Evolutionary conservation across 2,329 filamentous ascomycete genomes (phyloP), one percentile per base, ranked within the genome.

Genomic region (Monilinia laxa): DNA sequence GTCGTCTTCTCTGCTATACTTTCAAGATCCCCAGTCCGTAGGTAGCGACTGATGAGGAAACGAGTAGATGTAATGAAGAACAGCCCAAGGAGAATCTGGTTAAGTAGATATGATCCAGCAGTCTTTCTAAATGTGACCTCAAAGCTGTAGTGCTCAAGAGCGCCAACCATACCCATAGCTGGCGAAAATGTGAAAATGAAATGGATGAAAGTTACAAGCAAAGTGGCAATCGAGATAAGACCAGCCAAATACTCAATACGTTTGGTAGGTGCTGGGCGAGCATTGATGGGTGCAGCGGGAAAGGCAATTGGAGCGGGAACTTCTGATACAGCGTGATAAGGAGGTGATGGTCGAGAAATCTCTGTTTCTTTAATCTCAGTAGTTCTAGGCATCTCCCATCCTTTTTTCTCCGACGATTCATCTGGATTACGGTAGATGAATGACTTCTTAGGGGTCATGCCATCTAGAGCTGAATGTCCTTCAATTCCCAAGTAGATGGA

Each of bases 1-100:
- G 81, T 76, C 45, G 78, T 78, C 62, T 80, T 81, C 68, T 81
- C 78, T 1, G 79, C 80, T 47, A 83, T 76, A 49, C 78, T 76
- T 38, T 76, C 71, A 20, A 82, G 72, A 54, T 81, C 78, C 35
- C 80, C 81, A 5, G 76, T 78, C 55, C 75, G 76, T 12, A 83
- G 75, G 64, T 81, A 83, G 47, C 76, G 75, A 3, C 77, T 74
- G 20, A 77, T 76, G 40, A 82, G 67, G 72, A 83, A 83, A 57
- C 80, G 79, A 53, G 79, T 80, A 0, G 81, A 81, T 7, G 79
- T 82, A 14, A 80, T 80, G 72, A 83, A 79, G 73, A 83, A 82
- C n/a, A 80, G 79, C 25, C 81, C 80, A 20, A 83, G 78, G 79
- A 80, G 82, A 69, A 81, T 76, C 45, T 78, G 78, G 45, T 81